Conservation (phyloP, 352 stramenopile species). For the Globisporangium solare region DNA sequence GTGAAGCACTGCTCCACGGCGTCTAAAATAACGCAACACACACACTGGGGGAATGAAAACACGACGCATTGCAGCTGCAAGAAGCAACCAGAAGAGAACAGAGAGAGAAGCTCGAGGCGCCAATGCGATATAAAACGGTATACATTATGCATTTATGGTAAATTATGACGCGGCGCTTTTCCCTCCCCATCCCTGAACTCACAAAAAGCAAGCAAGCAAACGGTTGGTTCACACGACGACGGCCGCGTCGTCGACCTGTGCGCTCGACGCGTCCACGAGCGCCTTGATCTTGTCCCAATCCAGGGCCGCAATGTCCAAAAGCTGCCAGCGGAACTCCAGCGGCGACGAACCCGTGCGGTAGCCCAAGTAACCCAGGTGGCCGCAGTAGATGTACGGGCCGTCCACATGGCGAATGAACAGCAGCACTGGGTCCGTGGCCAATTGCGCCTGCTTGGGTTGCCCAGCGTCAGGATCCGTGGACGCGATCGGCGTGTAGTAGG, state of each 20-base stretch:
- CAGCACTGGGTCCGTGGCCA: constrained; percentile 23
- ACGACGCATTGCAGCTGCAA: background rate
- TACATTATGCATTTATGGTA: constrained; percentile 1
- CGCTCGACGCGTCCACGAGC: constrained; percentile 16
- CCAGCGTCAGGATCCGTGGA: background rate
- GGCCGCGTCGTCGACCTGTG: constrained; percentile 9
- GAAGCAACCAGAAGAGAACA: background rate
- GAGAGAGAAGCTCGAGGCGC: too few relatives aligned
- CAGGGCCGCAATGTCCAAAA: constrained; percentile 35
- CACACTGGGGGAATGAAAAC: background rate
- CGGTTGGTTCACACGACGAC: constrained; percentile 1
- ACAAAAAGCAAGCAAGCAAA: too few relatives aligned
- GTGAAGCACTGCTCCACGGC: constrained; percentile 11
- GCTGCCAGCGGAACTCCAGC: constrained; percentile 65
- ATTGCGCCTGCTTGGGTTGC: background rate
- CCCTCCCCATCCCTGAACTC: background rate
- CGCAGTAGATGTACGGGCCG: constrained; percentile 66
- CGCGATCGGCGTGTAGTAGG: constrained; percentile 10
- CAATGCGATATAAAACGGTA: background rate
- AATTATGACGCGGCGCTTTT: background rate
- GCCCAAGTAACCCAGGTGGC: constrained; percentile 49
- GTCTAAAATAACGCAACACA: too few relatives aligned
- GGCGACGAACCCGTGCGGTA: constrained; percentile 21
- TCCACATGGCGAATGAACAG: constrained; percentile 51
- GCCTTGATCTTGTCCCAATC: constrained; percentile 24